Evolutionary conservation across 1,284 basidiomycete species (phyloP), one percentile per base, ranked within the genome.

Genomic region (Fomitiporia mediterranea): DNA sequence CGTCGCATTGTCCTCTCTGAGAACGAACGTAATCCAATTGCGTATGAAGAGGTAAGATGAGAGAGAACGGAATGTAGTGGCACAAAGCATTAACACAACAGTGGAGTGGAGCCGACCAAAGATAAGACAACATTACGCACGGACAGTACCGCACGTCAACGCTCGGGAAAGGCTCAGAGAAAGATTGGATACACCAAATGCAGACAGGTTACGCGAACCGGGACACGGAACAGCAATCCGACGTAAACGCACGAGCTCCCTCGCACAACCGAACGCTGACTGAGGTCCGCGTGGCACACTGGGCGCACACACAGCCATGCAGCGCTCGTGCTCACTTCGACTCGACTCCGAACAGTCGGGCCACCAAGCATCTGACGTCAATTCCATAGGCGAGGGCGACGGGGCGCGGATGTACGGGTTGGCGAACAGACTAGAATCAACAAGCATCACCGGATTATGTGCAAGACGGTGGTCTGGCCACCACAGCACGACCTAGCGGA

Each of bases 121-220:
- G 40, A 9, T 19, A 32, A 37, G 43, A 27, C 17, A 25, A 46
- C n/a, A 42, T 9, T 44, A 25, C 19, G 23, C 34, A 49, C 53
- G 44, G 38, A 51, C 23, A 28, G 2, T 23, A 25, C 37, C 43
- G 38, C 21, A 13, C 21, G 39, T 25, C 37, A 51, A 28, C 19
- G 27, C 27, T 15, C 47, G 43, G 32, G 25, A 21, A 11, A 13
- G 37, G 48, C 32, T 50, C 38, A 44, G 47, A 44, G 48, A 56
- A 11, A 28, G 30, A 13, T 47, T 27, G 23, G 42, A 32, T 9
- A 17, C 43, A 53, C 43, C 40, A 46, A 38, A 35, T 28, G 30
- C 27, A 52, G 43, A 51, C n/a, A 43, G 46, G 13, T 23, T 28
- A 19, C 23, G 21, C 17, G 50, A 57, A 57, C 55, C 55, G 55